Evolutionary conservation across 495 filamentous ascomycete species (phyloP).

Genomic region (Trichoderma virens): DNA sequence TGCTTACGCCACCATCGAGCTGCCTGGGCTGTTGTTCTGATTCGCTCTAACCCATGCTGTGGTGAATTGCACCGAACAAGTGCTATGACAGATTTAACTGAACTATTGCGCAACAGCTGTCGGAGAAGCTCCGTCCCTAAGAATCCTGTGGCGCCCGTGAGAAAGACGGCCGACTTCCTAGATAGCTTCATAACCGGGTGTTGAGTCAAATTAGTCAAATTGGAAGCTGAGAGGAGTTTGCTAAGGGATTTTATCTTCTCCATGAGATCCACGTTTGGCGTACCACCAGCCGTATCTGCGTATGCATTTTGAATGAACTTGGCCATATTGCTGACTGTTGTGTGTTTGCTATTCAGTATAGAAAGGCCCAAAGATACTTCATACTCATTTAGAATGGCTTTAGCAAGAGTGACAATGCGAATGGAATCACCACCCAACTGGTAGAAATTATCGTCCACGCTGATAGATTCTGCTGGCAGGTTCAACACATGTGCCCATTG

Average conservation of each 20-base stretch:
- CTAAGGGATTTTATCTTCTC: background rate
- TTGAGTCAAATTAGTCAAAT: background rate
- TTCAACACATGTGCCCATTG: background rate
- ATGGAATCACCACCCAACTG: constrained; percentile 18
- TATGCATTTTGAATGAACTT: background rate
- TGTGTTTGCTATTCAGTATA: background rate
- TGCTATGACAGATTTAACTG: background rate
- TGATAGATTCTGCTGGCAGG: background rate
- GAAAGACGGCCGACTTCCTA: background rate
- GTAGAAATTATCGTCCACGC: constrained; percentile 5
- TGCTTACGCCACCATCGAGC: background rate
- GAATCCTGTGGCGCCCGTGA: background rate
- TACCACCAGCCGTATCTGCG: background rate
- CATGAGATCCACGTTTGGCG: background rate
- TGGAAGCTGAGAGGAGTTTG: background rate
- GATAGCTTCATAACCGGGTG: background rate
- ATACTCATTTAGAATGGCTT: background rate
- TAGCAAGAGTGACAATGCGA: constrained; percentile 10
- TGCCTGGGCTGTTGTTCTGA: background rate
- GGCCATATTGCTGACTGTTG: background rate
- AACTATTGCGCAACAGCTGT: background rate
- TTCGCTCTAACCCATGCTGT: background rate
- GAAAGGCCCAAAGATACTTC: background rate
- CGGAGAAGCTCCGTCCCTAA: background rate
- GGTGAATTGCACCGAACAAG: background rate